Base-by-base conservation (phyloP, 176 grass and related monocot genomes). In the Musa schizocarpa region DNA sequence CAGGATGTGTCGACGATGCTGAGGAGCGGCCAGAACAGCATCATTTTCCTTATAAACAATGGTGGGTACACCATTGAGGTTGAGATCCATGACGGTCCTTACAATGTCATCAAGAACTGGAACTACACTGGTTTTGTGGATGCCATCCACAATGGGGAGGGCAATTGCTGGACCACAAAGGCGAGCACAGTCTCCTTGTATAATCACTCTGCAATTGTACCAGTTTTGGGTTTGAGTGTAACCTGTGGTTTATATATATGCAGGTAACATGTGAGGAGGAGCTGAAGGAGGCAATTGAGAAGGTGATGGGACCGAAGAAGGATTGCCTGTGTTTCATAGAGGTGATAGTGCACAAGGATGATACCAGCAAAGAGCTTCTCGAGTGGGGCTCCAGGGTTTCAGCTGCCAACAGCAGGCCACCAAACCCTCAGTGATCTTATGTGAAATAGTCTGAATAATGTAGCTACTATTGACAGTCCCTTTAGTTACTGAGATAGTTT, bases 91-190 rank as follows among this genome's bases (percentile, higher is more conserved):
- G 57, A 61, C n/a, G 57, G 57, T 19, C 57, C 57, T n/a, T 61
- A 61, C 57, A 61, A 61, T 61, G 57, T 61, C 57, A 61, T 61
- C 57, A 61, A 61, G 57, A 61, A 61, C 57, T 61, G 57, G 57
- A 61, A 61, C 8, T 61, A 61, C n/a, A n/a, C 57, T 9, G 19
- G 57, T 20, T 61, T 61, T 61, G 14, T 61, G 57, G 57, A 61
- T n/a, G 57, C 57, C 57, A 61, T 61, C n/a, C 57, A 61, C 57
- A 61, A 61, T n/a, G 57, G 57, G 0, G 57, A 61, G 57, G 57
- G 57, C 57, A 61, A 61, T 61, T 61, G 57, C 57, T 61, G 57
- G 57, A 61, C 57, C 8, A 61, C 57, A 20, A 61, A 61, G 57
- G 57, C n/a, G 17, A 61, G 57, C 57, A 61, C 0, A 8, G 2